These are phyloP conservation scores for Alectoria sarmentosa DNA, from an alignment of 495 filamentous ascomycete species.

Conservation along the genomic window DNA sequence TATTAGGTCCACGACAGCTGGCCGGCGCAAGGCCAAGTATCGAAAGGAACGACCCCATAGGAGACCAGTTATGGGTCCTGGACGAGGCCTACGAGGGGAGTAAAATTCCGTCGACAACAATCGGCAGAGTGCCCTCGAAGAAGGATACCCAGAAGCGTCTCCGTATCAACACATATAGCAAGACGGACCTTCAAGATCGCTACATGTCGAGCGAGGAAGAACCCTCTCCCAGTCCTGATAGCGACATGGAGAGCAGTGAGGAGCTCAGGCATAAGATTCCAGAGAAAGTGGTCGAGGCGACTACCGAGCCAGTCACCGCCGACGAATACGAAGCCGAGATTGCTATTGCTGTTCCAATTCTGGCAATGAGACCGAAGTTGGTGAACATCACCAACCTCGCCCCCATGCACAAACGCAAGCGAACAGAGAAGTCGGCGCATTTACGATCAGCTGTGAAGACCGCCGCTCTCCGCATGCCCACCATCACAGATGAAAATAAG, in stretches of 20 bases:
- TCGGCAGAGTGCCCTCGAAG: constrained; percentile 6
- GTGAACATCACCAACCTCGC: constrained; percentile 27
- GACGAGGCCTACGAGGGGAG: constrained; percentile 26
- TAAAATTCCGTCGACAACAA: constrained; percentile 16
- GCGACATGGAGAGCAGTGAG: constrained; percentile 19
- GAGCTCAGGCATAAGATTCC: constrained; percentile 19
- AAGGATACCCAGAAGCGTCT: constrained; percentile 21
- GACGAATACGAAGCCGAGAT: constrained; percentile 21
- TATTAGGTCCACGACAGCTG: constrained; percentile 2
- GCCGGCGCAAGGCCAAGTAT: constrained; percentile 12
- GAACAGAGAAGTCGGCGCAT: constrained; percentile 10
- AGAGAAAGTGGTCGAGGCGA: constrained; percentile 1
- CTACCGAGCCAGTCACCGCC: neutral
- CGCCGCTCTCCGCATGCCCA: constrained; percentile 8
- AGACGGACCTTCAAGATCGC: constrained; percentile 26
- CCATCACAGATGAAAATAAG: constrained; percentile 8
- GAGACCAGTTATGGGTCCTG: constrained; percentile 21
- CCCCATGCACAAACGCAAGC: constrained; percentile 30
- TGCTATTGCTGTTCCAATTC: constrained; percentile 26
- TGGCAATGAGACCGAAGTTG: constrained; percentile 24
- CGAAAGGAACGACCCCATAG: constrained; percentile 14
- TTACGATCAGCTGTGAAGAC: constrained; percentile 12
- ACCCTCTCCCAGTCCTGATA: constrained; percentile 29
- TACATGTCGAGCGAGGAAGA: constrained; percentile 30
- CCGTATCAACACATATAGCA: constrained; percentile 23